phyloP scores from a whole-genome alignment of 2,329 filamentous ascomycete species.

The Stagonosporopsis vannaccii region DNA sequence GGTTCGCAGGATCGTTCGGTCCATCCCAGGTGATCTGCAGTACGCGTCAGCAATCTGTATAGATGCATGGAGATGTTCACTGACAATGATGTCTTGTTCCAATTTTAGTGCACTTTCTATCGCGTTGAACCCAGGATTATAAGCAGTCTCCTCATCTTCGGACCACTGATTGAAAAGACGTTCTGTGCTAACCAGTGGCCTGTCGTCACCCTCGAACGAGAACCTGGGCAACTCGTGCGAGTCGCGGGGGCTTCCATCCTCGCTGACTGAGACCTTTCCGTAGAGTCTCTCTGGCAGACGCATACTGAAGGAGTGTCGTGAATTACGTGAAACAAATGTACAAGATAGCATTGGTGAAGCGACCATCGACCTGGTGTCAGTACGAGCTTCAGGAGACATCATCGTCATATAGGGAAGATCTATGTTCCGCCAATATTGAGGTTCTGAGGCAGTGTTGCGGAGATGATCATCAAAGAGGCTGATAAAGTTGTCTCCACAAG shows the following conservation, averaged over 20 bases:
- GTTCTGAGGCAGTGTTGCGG: constrained; percentile 25
- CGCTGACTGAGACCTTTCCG: constrained; percentile 5
- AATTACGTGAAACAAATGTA: constrained; percentile 10
- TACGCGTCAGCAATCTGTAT: constrained; percentile 14
- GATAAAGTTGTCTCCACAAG: constrained; percentile 1
- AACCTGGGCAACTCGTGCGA: constrained; percentile 26
- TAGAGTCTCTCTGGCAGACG: constrained; percentile 23
- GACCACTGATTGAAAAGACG: constrained; percentile 27
- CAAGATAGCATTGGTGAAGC: constrained; percentile 1
- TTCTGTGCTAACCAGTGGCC: constrained; percentile 30
- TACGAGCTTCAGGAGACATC: neutral
- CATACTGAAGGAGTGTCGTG: constrained; percentile 18
- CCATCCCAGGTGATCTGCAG: constrained; percentile 54
- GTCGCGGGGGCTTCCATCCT: constrained; percentile 10
- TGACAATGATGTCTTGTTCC: constrained; percentile 29
- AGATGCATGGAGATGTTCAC: neutral
- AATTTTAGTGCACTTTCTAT: constrained; percentile 7
- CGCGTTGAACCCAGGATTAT: constrained; percentile 17
- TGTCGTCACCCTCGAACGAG: constrained; percentile 27
- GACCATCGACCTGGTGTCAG: neutral
- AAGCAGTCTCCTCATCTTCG: constrained; percentile 21
- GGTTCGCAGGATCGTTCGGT: constrained; percentile 55
- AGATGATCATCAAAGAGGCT: constrained; percentile 15
- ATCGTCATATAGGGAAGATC: neutral
- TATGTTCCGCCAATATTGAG: neutral